Percentiles rank a stretch among this genome's conserved stretches.
phyloP scores from a whole-genome alignment of 2,329 filamentous ascomycete genomes.

The Periconia sp. region DNA sequence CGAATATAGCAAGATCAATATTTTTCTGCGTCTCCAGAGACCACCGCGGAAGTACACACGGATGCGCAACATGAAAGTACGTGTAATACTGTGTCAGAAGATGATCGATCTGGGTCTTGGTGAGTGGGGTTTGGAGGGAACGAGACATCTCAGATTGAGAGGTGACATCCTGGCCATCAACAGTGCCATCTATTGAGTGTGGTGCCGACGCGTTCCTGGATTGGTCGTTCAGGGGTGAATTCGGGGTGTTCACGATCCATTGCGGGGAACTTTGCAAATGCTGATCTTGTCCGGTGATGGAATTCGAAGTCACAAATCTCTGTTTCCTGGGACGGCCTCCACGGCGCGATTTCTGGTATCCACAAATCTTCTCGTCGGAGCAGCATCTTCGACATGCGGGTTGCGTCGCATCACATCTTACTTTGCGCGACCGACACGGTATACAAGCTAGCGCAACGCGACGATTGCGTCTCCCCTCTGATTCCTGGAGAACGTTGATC shows the following conservation, averaged over 20 bases:
- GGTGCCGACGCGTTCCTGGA: too few species aligned
- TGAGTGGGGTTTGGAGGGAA: neutral
- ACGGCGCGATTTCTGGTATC: constrained; percentile 21
- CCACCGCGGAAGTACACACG: constrained; percentile 21
- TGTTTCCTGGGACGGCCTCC: constrained; percentile 14
- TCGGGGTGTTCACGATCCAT: too few species aligned
- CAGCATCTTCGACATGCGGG: constrained; percentile 15
- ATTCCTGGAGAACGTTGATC: neutral
- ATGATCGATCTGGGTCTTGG: constrained; percentile 11
- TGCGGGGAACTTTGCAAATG: too few species aligned
- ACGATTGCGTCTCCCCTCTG: constrained; percentile 6
- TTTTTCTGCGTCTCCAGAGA: constrained; percentile 9
- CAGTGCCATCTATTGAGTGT: constrained; percentile 14
- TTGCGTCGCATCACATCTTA: constrained; percentile 17
- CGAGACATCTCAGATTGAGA: neutral
- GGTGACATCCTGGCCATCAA: constrained; percentile 8
- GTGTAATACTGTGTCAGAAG: constrained; percentile 20
- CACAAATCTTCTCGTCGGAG: constrained; percentile 17
- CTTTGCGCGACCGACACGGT: constrained; percentile 21
- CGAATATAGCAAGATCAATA: constrained; percentile 4
- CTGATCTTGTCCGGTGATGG: too few species aligned
- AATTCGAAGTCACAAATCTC: too few species aligned
- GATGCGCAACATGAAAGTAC: constrained; percentile 22
- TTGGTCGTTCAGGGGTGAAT: too few species aligned
- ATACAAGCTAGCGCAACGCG: constrained; percentile 23